Conservation (phyloP, 1,284 basidiomycete genomes). For the Puccinia coronata region DNA sequence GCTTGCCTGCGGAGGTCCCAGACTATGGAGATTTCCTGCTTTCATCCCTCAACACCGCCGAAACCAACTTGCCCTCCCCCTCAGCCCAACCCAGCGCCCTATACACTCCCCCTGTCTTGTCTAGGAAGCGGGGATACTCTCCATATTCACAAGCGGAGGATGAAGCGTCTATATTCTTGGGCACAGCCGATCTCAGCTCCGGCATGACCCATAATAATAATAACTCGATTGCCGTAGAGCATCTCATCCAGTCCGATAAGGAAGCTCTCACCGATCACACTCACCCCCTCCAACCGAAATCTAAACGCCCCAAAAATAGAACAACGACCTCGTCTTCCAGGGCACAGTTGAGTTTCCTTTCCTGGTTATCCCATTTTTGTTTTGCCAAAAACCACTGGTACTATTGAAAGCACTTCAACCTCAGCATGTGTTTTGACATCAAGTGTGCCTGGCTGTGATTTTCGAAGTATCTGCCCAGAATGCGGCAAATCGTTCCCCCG, state of each 20-base stretch:
- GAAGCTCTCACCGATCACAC: not conserved
- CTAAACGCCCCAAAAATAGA: not conserved
- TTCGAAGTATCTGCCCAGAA: conserved; percentile 21
- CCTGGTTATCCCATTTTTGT: not conserved
- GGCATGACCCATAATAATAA: not conserved
- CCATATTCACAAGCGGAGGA: not conserved
- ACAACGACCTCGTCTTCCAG: not conserved
- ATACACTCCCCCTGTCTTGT: not conserved
- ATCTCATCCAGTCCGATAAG: not conserved
- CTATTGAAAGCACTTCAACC: too few species aligned
- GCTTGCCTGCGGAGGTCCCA: not conserved
- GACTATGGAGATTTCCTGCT: not conserved
- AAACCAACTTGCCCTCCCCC: not conserved
- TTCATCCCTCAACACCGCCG: not conserved
- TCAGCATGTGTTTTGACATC: too few species aligned
- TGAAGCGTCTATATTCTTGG: not conserved
- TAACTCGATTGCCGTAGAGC: not conserved
- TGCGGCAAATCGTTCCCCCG: conserved; percentile 24
- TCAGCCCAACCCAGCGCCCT: not conserved
- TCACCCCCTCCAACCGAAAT: not conserved
- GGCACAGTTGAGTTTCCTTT: not conserved
- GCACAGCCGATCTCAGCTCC: not conserved
- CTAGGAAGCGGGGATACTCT: not conserved
- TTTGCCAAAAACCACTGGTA: not conserved
- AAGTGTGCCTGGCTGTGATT: too few species aligned